A percentile compares a stretch with the other conserved stretches of the same genome.
phyloP scores from a whole-genome alignment of 1,284 basidiomycete genomes.

The Bjerkandera adusta region DNA sequence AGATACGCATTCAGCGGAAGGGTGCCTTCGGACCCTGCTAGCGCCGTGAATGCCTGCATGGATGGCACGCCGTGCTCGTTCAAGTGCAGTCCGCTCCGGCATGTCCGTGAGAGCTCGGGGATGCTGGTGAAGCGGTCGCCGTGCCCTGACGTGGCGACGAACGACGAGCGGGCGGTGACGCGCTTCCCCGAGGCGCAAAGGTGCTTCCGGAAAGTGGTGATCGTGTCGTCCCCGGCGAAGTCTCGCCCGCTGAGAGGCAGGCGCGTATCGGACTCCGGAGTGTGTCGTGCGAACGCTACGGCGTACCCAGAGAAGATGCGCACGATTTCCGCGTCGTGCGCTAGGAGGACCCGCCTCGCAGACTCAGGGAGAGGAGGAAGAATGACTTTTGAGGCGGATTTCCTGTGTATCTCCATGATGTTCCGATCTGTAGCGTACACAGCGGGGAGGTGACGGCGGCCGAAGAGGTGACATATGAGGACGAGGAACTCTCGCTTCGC shows the following conservation, averaged over 20 bases:
- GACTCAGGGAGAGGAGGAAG: constrained; percentile 46
- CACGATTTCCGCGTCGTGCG: constrained; percentile 51
- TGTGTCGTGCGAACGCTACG: constrained; percentile 41
- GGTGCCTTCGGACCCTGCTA: constrained; percentile 19
- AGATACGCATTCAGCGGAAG: constrained; percentile 60
- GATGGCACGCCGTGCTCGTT: constrained; percentile 60
- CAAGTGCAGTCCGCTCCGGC: constrained; percentile 49
- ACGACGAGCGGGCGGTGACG: constrained; percentile 47
- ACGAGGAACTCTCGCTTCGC: constrained; percentile 52
- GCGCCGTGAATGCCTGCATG: constrained; percentile 38
- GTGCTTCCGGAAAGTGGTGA: constrained; percentile 30
- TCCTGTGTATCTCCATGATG: constrained; percentile 35
- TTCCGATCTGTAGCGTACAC: constrained; percentile 39
- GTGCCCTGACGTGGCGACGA: constrained; percentile 65
- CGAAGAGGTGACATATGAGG: constrained; percentile 60
- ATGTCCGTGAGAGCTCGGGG: constrained; percentile 48
- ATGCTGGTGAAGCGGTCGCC: constrained; percentile 49
- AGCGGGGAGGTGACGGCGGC: constrained; percentile 48
- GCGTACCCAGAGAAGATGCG: constrained; percentile 55
- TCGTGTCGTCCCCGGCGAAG: constrained; percentile 5
- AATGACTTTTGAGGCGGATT: constrained; percentile 54
- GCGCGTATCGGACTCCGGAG: constrained; percentile 38
- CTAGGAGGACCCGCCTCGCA: constrained; percentile 39
- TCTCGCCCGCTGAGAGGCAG: constrained; percentile 47
- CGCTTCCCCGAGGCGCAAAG: constrained; percentile 38